Evolutionary conservation across 805 yeast genomes (phyloP).

Genomic region (Ogataea paraovalis): DNA sequence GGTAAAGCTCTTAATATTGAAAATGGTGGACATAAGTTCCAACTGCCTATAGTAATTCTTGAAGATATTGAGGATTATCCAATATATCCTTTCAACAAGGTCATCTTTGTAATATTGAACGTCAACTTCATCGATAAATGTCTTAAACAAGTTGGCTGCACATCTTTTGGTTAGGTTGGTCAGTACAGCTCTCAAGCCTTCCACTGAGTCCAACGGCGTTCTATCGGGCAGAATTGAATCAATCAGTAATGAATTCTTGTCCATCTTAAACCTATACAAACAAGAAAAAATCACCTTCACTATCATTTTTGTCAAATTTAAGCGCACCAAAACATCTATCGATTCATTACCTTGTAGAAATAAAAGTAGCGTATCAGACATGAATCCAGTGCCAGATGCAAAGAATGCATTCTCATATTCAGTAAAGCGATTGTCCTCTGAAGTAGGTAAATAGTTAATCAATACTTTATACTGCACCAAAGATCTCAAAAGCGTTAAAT

Average conservation of each 20-base stretch:
- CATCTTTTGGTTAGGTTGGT: conserved; percentile 9
- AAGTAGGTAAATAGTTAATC: conserved; percentile 19
- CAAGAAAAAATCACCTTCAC: conserved; percentile 19
- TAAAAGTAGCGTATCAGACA: conserved; percentile 37
- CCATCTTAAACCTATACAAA: conserved; percentile 13
- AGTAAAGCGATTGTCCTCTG: conserved; percentile 9
- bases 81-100: conserved; percentile 37
- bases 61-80: conserved; percentile 31
- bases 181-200: conserved; percentile 7
- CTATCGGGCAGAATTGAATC: conserved; percentile 16
- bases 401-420: conserved; percentile 28
- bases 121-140: conserved; percentile 25
- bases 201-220: conserved; percentile 1
- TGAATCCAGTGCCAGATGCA: conserved; percentile 30
- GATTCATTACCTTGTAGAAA: conserved; percentile 45
- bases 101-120: conserved; percentile 30
- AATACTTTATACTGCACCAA: conserved; percentile 40
- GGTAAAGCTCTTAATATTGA: conserved; percentile 25
- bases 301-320: conserved; percentile 21
- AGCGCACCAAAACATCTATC: conserved; percentile 31
- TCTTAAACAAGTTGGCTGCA: conserved; percentile 15
- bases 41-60: conserved; percentile 31
- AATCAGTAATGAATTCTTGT: conserved; percentile 17
- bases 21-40: conserved; percentile 27
- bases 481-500: conserved; percentile 35